phyloP scores from a whole-genome alignment of 176 grass and related monocot genomes.

The Oryza coarctata region DNA sequence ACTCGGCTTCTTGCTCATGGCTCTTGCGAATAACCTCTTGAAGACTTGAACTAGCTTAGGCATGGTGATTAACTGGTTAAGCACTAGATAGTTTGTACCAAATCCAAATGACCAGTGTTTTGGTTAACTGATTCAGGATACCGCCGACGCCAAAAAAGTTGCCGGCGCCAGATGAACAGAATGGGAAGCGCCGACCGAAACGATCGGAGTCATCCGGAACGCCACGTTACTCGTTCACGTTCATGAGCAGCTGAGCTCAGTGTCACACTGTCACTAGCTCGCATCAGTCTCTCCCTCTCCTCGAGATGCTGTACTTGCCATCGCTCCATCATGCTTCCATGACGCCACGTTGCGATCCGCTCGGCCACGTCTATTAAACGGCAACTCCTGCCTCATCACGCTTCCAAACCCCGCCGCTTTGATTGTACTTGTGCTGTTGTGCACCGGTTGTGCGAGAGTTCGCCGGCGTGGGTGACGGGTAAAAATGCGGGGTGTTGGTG shows the following conservation, averaged over 20 bases:
- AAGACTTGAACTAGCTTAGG: not conserved
- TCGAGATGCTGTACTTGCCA: slow-evolving; percentile 34
- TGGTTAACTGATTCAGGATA: no score
- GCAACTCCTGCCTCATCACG: not conserved
- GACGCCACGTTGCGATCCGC: slow-evolving; percentile 37
- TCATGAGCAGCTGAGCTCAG: slow-evolving; percentile 16
- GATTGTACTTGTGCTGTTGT: slow-evolving; percentile 4
- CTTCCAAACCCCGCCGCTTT: slow-evolving; percentile 28
- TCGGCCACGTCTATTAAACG: slow-evolving; percentile 41
- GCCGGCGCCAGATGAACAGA: no score
- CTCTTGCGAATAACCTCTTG: not conserved
- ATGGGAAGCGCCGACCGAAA: no score
- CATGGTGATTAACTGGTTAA: not conserved
- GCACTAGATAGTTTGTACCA: not conserved
- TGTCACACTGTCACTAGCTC: not conserved
- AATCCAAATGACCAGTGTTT: not conserved
- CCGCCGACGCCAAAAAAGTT: no score
- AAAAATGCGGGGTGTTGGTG: slow-evolving; percentile 21
- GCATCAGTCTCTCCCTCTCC: not conserved
- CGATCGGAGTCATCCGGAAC: not conserved
- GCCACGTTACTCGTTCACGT: slow-evolving; percentile 14
- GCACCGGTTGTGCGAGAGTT: not conserved
- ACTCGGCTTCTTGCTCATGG: not conserved
- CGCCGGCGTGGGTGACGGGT: not conserved
- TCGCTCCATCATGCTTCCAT: not conserved